Percentiles rank a stretch among this genome's conserved stretches.
These are phyloP conservation scores for Russula compacta DNA, from an alignment of 768 basidiomycete species.

Conservation along the genomic window DNA sequence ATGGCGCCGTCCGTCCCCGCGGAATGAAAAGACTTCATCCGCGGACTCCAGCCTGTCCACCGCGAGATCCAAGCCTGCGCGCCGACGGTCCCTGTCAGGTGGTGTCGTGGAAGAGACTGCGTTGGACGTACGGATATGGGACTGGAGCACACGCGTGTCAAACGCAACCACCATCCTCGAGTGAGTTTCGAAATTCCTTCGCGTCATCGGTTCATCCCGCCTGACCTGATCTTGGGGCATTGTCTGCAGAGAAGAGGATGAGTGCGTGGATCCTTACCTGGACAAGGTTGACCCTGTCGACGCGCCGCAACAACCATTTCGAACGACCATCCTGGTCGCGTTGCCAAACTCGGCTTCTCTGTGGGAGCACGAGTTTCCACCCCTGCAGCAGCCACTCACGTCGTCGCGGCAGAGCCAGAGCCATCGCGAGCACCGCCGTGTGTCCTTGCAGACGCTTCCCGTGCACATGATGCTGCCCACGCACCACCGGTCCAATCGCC, in stretches of 20 bases:
- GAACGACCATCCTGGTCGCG: neutral
- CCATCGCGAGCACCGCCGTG: neutral
- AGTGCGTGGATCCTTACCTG: neutral
- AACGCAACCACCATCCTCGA: neutral
- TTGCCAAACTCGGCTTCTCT: neutral
- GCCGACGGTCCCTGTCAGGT: neutral
- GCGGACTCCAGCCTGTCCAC: neutral
- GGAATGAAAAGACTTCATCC: neutral
- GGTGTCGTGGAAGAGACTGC: neutral
- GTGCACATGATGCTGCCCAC: neutral
- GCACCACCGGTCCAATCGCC: neutral
- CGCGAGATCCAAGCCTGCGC: neutral
- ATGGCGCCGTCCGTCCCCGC: neutral
- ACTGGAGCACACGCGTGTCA: conserved; percentile 5
- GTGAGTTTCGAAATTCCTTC: neutral
- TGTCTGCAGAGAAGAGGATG: neutral
- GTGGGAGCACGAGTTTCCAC: neutral
- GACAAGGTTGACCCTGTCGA: conserved; percentile 7
- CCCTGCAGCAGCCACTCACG: neutral
- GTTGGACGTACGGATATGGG: conserved; percentile 14
- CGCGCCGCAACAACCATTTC: neutral
- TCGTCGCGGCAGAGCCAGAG: neutral
- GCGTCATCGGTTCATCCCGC: neutral
- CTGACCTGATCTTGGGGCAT: neutral
- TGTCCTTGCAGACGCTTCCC: neutral